Percentiles rank a stretch among this genome's conserved stretches.
These are phyloP conservation scores for Chytriomyces sp. DNA, from an alignment of 192 early-diverging fungal genomes.

Conservation along the genomic window DNA sequence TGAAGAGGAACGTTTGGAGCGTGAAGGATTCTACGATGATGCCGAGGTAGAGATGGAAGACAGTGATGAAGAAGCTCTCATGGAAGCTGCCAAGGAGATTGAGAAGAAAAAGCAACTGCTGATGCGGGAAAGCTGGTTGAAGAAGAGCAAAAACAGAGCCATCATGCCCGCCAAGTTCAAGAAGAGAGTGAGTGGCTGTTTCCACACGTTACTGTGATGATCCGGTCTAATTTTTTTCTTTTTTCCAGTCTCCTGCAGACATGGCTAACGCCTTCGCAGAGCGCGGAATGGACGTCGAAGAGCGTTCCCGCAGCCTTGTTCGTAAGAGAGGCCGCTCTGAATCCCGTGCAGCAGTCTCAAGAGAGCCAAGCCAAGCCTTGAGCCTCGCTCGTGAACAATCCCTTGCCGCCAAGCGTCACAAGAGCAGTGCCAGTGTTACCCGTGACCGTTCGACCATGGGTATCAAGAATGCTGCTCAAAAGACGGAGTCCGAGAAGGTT, in stretches of 20 bases:
- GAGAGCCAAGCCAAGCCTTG: not conserved
- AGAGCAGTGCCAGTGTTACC: constrained; percentile 35
- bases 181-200: constrained; percentile 40
- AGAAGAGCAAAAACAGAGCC: constrained; percentile 82
- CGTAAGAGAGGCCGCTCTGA: constrained; percentile 79
- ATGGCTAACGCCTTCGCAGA: constrained; percentile 72
- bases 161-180: constrained; percentile 66
- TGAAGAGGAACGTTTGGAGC: constrained; percentile 94
- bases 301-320: constrained; percentile 66
- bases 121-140: constrained; percentile 71
- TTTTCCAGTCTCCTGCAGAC: constrained; percentile 29
- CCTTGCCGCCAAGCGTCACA: constrained; percentile 37
- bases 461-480: constrained; percentile 68
- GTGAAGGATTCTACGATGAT: constrained; percentile 86
- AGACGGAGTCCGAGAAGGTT: constrained; percentile 76
- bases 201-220: not conserved
- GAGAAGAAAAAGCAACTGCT: constrained; percentile 87
- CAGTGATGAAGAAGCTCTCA: constrained; percentile 81
- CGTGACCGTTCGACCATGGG: constrained; percentile 66
- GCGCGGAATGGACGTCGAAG: constrained; percentile 74
- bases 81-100: constrained; percentile 77
- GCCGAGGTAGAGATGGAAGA: constrained; percentile 70
- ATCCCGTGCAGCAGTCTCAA: constrained; percentile 45
- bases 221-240: not conserved
- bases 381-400: constrained; percentile 31